Percentiles rank a stretch among this genome's conserved stretches.
These are phyloP conservation scores for Scheffersomyces stipitis DNA, from an alignment of 805 yeast genomes.

Conservation along the genomic window DNA sequence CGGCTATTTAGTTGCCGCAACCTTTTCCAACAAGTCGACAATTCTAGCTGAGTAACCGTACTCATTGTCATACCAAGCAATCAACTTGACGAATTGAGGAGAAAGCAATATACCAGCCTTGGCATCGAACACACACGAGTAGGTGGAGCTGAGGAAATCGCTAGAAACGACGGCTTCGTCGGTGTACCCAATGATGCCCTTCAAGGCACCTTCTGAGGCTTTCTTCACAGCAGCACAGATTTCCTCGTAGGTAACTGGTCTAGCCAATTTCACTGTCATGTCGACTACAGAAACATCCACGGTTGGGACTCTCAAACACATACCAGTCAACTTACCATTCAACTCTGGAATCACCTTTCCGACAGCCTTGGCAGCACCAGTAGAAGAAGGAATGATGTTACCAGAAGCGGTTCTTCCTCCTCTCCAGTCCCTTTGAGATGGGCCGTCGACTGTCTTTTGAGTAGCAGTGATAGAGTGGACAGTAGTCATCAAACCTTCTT, in stretches of 20 bases:
- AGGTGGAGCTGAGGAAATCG: constrained; percentile 80
- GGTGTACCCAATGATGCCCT: constrained; percentile 86
- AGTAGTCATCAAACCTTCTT: constrained; percentile 93
- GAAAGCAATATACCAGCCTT: constrained; percentile 87
- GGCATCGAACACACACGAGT: constrained; percentile 88
- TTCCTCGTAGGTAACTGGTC: constrained; percentile 68
- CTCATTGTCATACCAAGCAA: constrained; percentile 96
- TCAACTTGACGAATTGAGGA: constrained; percentile 85
- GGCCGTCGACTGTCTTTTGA: constrained; percentile 96
- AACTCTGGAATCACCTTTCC: constrained; percentile 94
- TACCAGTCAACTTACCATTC: too few species aligned
- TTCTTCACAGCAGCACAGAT: constrained; percentile 69
- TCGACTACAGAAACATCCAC: constrained; percentile 92
- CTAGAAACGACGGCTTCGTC: constrained; percentile 90
- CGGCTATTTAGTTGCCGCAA: too few species aligned
- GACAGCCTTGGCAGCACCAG: constrained; percentile 98
- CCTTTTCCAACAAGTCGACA: constrained; percentile 81
- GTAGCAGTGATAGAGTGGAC: too few species aligned
- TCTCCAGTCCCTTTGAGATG: constrained; percentile 98
- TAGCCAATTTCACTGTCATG: constrained; percentile 80
- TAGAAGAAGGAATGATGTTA: constrained; percentile 92
- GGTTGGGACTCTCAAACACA: constrained; percentile 96
- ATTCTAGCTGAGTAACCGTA: constrained; percentile 96
- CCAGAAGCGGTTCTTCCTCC: constrained; percentile 97
- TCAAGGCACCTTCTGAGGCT: constrained; percentile 74